A percentile compares a stretch with the other conserved stretches of the same genome.
Conservation (phyloP, 164 flowering plant genomes). For the Saururus chinensis region DNA sequence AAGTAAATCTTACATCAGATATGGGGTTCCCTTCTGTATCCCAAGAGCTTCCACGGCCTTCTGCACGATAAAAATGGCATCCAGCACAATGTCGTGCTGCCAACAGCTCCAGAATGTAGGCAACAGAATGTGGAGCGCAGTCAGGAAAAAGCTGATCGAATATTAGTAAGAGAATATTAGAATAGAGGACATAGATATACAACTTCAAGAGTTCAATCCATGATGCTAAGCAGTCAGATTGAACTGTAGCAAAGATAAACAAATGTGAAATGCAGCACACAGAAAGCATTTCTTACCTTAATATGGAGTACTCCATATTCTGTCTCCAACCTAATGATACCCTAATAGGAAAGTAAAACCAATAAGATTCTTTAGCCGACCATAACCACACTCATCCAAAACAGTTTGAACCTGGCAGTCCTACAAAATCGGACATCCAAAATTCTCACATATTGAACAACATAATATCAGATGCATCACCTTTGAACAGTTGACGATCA, state of each 20-base stretch:
- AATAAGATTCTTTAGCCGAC: too few relatives aligned
- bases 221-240: not conserved
- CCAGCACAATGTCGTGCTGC: conserved; percentile 76
- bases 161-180: conserved; percentile 1
- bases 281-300: conserved; percentile 33
- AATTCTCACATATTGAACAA: too few relatives aligned
- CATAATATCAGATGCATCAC: not conserved
- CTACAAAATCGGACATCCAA: too few relatives aligned
- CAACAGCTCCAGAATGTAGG: conserved; percentile 67
- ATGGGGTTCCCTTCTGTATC: conserved; percentile 80
- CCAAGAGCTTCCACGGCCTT: conserved; percentile 74
- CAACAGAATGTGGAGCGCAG: conserved; percentile 88
- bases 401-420: too few relatives aligned
- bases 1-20: conserved; percentile 41
- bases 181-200: not conserved
- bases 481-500: not conserved
- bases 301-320: conserved; percentile 72
- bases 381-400: too few relatives aligned
- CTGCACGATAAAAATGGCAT: conserved; percentile 90
- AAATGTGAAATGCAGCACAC: not conserved
- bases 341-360: conserved; percentile 25
- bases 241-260: not conserved
- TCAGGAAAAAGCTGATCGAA: conserved; percentile 76
- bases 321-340: conserved; percentile 77
- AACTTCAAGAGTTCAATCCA: not conserved